These are phyloP conservation scores for Boletus rubropictus DNA, from an alignment of 768 basidiomycete genomes.

Conservation along the genomic window DNA sequence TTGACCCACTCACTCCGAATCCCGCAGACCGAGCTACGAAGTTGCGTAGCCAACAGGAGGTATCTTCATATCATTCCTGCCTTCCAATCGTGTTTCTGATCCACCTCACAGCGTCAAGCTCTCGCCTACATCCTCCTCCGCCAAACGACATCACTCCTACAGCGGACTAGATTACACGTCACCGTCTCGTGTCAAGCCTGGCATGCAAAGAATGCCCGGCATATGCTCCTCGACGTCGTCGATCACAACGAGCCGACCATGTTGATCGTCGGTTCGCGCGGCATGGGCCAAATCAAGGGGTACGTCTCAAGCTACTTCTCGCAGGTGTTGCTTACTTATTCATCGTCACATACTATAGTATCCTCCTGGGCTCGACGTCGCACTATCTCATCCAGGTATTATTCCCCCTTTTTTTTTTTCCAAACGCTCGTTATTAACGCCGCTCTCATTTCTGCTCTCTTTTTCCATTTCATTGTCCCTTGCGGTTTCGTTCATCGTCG, in stretches of 20 bases:
- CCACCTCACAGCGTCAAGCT: slow-evolving; percentile 64
- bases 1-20: slow-evolving; percentile 66
- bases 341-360: slow-evolving; percentile 40
- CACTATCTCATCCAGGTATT: slow-evolving; percentile 84
- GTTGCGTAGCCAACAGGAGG: slow-evolving; percentile 88
- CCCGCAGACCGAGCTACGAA: slow-evolving; percentile 71
- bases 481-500: not conserved
- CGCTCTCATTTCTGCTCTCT: not conserved
- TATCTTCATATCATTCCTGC: slow-evolving; percentile 28
- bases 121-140: slow-evolving; percentile 83
- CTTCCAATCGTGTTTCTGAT: slow-evolving; percentile 9
- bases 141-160: slow-evolving; percentile 83
- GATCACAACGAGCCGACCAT: slow-evolving; percentile 84
- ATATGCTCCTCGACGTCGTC: slow-evolving; percentile 88
- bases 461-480: not conserved
- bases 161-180: slow-evolving; percentile 85
- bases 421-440: not conserved
- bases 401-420: slow-evolving; percentile 3
- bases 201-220: slow-evolving; percentile 92
- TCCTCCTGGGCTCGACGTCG: slow-evolving; percentile 89
- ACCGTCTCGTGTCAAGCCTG: slow-evolving; percentile 89
- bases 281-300: slow-evolving; percentile 84
- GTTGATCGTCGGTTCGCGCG: slow-evolving; percentile 94
- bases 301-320: slow-evolving; percentile 31
- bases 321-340: not conserved